Base-by-base conservation (phyloP, 345 rosid genomes). In the Hypericum androsaemum region DNA sequence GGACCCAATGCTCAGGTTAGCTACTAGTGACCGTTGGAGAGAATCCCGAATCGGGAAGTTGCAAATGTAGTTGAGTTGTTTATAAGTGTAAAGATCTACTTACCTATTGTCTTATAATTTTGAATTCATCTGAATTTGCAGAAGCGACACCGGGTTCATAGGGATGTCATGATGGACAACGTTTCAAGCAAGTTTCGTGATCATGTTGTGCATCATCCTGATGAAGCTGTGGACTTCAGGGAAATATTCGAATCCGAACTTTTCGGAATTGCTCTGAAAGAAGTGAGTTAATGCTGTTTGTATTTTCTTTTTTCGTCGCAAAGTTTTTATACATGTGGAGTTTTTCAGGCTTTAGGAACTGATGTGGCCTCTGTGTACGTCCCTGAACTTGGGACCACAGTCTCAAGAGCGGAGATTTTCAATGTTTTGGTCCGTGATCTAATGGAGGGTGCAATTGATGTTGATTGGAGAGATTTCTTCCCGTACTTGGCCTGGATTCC, bases 381-480 rank as follows among this genome's bases (percentile, higher is more conserved):
- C 9, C 64, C 77, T 60, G 98, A 75, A 64, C 74, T 92, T 1
- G 77, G 80, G 49, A 55, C 56, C 53, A 72, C 82, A 48, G 56
- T 88, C 61, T 75, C 85, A 5, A 80, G 70, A 67, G 65, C 77
- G 22, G 82, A 81, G 47, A 74, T 88, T 41, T 73, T 67, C 47
- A 63, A 70, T 50, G 52, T 70, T 53, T 60, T 88, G 55, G 96
- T 88, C 43, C 57, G 52, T 50, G 95, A 85, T 54, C 73, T 80
- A 68, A 85, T 92, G 90, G 84, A 72, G 14, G 92, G 88, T 10
- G 89, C 94, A 3, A 59, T 88, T 47, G 95, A 81, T 28, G 96
- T 85, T 46, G 95, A 92, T 47, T 88, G 96, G 95, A 80, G 96
- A 57, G 98, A 88, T 63, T 92, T 87, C 82, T 92, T 92, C 71